A percentile compares a stretch with the other conserved stretches of the same genome.
Conservation (phyloP, 495 filamentous ascomycete species). For the Friedmanniomyces simplex region DNA sequence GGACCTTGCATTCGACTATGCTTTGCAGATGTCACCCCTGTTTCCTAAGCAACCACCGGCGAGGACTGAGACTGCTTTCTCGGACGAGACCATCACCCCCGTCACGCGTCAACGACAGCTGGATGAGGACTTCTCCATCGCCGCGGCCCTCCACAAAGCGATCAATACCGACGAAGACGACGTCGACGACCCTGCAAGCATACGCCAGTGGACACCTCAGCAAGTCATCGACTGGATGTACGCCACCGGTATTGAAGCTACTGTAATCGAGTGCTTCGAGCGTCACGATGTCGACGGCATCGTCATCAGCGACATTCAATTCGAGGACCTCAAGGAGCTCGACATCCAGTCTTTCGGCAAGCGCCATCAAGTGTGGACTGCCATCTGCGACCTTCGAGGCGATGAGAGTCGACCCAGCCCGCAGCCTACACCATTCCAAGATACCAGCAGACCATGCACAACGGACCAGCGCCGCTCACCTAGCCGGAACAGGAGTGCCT, state of each 20-base stretch:
- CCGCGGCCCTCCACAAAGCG: slow-evolving; percentile 4
- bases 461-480: slow-evolving; percentile 16
- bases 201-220: slow-evolving; percentile 55
- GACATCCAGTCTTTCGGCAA: slow-evolving; percentile 90
- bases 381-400: slow-evolving; percentile 61
- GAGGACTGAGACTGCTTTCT: slow-evolving; percentile 25
- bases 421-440: slow-evolving; percentile 33
- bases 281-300: slow-evolving; percentile 82
- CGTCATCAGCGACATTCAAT: slow-evolving; percentile 73
- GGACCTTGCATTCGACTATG: slow-evolving; percentile 47
- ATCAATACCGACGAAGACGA: slow-evolving; percentile 32
- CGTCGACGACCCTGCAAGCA: slow-evolving; percentile 33
- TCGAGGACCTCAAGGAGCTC: slow-evolving; percentile 89
- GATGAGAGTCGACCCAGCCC: slow-evolving; percentile 35
- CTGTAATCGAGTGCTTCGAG: slow-evolving; percentile 70
- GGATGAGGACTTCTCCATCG: slow-evolving; percentile 6
- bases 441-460: slow-evolving; percentile 31
- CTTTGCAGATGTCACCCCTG: slow-evolving; percentile 55
- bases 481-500: slow-evolving; percentile 14
- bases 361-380: slow-evolving; percentile 72
- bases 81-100: slow-evolving; percentile 21
- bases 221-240: slow-evolving; percentile 78
- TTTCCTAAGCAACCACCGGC: slow-evolving; percentile 28
- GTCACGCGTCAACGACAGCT: slow-evolving; percentile 3
- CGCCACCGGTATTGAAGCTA: slow-evolving; percentile 56